phyloP scores from a whole-genome alignment of 768 basidiomycete genomes.

The Trametes cubensis region DNA sequence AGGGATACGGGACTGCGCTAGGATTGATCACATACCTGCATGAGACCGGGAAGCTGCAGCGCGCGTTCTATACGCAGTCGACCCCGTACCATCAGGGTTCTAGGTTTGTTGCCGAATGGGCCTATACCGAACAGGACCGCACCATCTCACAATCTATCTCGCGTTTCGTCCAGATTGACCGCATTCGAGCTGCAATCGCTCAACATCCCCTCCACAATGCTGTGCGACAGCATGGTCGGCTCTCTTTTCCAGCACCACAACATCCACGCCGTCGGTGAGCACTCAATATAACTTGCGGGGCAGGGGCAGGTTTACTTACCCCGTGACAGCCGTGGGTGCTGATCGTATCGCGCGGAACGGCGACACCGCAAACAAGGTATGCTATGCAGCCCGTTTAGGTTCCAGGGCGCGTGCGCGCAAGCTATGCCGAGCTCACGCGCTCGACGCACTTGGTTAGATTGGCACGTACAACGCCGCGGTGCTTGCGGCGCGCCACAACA shows the following conservation, averaged over 20 bases:
- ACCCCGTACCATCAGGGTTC: constrained; percentile 95
- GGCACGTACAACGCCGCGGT: constrained; percentile 98
- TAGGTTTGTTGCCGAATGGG: constrained; percentile 43
- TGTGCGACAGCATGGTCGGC: constrained; percentile 98
- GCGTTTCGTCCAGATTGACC: constrained; percentile 63
- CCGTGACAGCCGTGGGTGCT: constrained; percentile 71
- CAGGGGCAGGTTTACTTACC: constrained; percentile 1
- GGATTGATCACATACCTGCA: constrained; percentile 91
- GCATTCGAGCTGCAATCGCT: constrained; percentile 87
- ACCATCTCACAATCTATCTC: too few relatives aligned
- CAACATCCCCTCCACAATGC: constrained; percentile 85
- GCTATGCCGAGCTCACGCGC: neutral
- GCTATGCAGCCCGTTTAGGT: constrained; percentile 3
- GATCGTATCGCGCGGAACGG: constrained; percentile 91
- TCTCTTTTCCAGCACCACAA: constrained; percentile 86
- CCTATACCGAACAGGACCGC: too few relatives aligned
- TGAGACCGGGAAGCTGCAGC: constrained; percentile 73
- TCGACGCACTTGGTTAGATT: constrained; percentile 45
- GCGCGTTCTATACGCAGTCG: constrained; percentile 92
- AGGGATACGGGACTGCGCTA: constrained; percentile 96
- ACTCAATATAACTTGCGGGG: neutral
- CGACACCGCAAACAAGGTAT: constrained; percentile 94
- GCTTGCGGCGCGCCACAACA: constrained; percentile 80
- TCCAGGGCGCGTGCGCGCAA: neutral
- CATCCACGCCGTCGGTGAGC: constrained; percentile 79